phyloP scores from a whole-genome alignment of 2,329 filamentous ascomycete species.

The Aschersonia sp. region DNA sequence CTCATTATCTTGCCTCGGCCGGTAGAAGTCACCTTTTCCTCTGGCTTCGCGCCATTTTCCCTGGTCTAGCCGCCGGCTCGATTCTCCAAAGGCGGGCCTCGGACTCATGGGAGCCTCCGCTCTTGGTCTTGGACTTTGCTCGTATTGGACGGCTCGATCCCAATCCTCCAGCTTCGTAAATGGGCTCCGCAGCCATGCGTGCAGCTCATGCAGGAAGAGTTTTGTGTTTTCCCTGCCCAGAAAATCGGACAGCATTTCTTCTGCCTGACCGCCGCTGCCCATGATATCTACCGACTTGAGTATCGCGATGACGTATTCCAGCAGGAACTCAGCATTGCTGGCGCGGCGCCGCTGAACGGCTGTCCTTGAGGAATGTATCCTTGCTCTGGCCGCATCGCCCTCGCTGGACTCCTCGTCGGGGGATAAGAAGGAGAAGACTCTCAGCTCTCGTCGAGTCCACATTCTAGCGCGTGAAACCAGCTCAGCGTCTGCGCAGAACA shows the following conservation, averaged over 20 bases:
- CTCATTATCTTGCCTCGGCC: conserved; percentile 5
- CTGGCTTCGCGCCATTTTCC: background rate
- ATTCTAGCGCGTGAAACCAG: conserved; percentile 63
- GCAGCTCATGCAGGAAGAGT: conserved; percentile 74
- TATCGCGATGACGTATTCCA: conserved; percentile 76
- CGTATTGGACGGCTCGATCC: conserved; percentile 69
- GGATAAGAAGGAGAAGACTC: conserved; percentile 63
- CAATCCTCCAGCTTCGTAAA: conserved; percentile 58
- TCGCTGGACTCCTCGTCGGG: conserved; percentile 3
- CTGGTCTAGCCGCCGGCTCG: background rate
- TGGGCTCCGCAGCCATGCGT: conserved; percentile 71
- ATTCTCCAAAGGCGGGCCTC: background rate
- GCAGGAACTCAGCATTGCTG: conserved; percentile 61
- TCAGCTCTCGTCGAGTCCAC: conserved; percentile 73
- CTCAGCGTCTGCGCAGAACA: conserved; percentile 48
- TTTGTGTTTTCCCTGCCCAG: conserved; percentile 58
- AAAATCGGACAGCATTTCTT: conserved; percentile 66
- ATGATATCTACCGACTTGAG: conserved; percentile 73
- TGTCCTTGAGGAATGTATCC: conserved; percentile 19
- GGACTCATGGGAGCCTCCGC: background rate
- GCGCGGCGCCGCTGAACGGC: conserved; percentile 18
- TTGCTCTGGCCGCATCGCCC: conserved; percentile 12
- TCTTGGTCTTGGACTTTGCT: background rate
- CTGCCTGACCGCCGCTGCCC: conserved; percentile 62
- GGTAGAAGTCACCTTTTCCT: conserved; percentile 13